Evolutionary conservation across 1,284 basidiomycete genomes (phyloP).

Genomic region (Fomitopsis betulina): DNA sequence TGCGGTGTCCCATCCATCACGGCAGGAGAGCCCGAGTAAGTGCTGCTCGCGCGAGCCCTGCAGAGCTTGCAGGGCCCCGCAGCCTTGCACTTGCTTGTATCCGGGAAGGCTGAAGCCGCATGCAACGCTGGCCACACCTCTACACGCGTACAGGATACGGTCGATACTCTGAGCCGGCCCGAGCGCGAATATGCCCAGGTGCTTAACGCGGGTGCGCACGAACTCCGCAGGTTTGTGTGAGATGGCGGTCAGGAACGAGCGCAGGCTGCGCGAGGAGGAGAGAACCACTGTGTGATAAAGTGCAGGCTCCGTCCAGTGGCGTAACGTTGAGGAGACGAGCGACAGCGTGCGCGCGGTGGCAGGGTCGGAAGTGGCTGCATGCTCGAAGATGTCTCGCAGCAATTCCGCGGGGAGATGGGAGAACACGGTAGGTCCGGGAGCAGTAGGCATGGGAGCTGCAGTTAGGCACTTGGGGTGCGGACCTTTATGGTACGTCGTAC

Average conservation of each 20-base stretch:
- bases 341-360: constrained; percentile 29
- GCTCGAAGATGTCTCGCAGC: constrained; percentile 31
- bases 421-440: constrained; percentile 20
- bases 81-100: constrained; percentile 22
- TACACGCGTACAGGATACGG: constrained; percentile 28
- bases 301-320: constrained; percentile 30
- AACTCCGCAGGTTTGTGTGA: constrained; percentile 23
- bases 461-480: not conserved
- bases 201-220: constrained; percentile 21
- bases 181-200: constrained; percentile 30
- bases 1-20: constrained; percentile 32
- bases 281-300: constrained; percentile 38
- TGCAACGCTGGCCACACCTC: constrained; percentile 31
- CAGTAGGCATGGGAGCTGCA: constrained; percentile 2
- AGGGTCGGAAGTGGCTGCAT: constrained; percentile 27
- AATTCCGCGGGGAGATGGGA: constrained; percentile 33
- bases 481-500: not conserved
- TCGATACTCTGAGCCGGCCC: constrained; percentile 33
- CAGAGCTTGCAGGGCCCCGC: constrained; percentile 18
- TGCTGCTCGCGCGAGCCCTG: constrained; percentile 30
- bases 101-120: constrained; percentile 33
- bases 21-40: constrained; percentile 32
- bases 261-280: constrained; percentile 27
- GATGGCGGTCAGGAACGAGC: constrained; percentile 29
- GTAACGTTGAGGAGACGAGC: constrained; percentile 31